Evolutionary conservation across 1,284 basidiomycete genomes (phyloP).

Genomic region (Pterulicium gracile): DNA sequence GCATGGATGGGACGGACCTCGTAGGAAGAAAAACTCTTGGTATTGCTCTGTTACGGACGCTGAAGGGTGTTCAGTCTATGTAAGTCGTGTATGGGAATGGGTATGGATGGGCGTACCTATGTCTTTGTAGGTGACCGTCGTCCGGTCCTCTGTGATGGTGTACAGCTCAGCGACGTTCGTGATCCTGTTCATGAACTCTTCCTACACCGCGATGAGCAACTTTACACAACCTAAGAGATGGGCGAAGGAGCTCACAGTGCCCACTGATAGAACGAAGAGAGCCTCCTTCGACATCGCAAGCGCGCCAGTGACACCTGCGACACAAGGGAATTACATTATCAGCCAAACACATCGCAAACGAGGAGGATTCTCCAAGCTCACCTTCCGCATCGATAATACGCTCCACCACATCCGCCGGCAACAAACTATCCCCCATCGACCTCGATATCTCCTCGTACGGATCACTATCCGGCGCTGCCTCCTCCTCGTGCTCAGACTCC

Average conservation of each 20-base stretch:
- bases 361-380: conserved; percentile 19
- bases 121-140: conserved; percentile 50
- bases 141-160: conserved; percentile 40
- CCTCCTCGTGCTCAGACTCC: conserved; percentile 36
- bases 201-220: conserved; percentile 28
- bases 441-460: conserved; percentile 34
- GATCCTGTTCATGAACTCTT: conserved; percentile 67
- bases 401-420: conserved; percentile 52
- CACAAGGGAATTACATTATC: conserved; percentile 6
- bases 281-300: conserved; percentile 66
- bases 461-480: conserved; percentile 23
- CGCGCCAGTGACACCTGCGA: conserved; percentile 39
- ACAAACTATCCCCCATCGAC: conserved; percentile 45
- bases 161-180: conserved; percentile 46
- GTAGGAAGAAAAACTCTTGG: conserved; percentile 59
- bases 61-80: too few relatives aligned
- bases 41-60: conserved; percentile 46
- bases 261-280: conserved; percentile 54
- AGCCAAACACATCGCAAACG: conserved; percentile 4
- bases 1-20: conserved; percentile 44
- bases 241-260: conserved; percentile 39
- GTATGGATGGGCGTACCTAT: conserved; percentile 41
- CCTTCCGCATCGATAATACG: conserved; percentile 65
- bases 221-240: conserved; percentile 8
- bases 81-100: too few relatives aligned